Percentiles rank a stretch among this genome's conserved stretches.
Evolutionary conservation across 768 basidiomycete species (phyloP).

Genomic region (Dentipellis sp.): DNA sequence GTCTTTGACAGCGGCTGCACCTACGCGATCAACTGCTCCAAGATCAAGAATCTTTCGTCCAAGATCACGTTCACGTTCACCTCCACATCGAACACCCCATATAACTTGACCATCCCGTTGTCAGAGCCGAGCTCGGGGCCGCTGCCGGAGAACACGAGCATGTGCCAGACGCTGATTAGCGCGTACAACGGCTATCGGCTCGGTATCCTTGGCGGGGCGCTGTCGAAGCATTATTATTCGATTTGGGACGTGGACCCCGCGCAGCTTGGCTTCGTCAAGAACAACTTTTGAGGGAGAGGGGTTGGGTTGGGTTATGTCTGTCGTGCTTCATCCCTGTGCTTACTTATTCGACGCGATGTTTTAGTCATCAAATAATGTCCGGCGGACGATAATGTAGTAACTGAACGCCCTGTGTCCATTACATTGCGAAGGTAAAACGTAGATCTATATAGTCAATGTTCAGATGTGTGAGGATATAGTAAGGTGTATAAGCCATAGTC

Average conservation of each 20-base stretch:
- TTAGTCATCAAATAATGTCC: too few relatives aligned
- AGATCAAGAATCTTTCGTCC: slow-evolving; percentile 37
- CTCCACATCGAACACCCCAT: slow-evolving; percentile 34
- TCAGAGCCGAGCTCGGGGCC: slow-evolving; percentile 49
- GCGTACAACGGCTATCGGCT: slow-evolving; percentile 38
- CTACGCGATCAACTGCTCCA: slow-evolving; percentile 43
- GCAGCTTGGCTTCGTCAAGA: slow-evolving; percentile 45
- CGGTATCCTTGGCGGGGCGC: slow-evolving; percentile 40
- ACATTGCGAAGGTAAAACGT: too few relatives aligned
- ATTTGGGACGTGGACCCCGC: slow-evolving; percentile 45
- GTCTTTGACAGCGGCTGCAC: slow-evolving; percentile 39
- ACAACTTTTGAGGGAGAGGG: slow-evolving; percentile 11
- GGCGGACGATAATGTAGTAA: too few relatives aligned
- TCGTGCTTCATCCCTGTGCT: too few relatives aligned
- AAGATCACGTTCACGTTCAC: slow-evolving; percentile 45
- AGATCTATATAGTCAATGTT: too few relatives aligned
- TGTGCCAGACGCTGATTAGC: slow-evolving; percentile 52
- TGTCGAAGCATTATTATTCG: slow-evolving; percentile 52
- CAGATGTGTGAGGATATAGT: too few relatives aligned
- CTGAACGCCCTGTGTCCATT: too few relatives aligned
- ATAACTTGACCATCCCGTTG: slow-evolving; percentile 50
- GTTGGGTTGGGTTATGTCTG: too few relatives aligned
- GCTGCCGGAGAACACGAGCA: slow-evolving; percentile 35
- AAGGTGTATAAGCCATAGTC: too few relatives aligned
- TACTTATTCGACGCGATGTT: background rate